Conservation (phyloP, 805 yeast genomes). For the Nakazawaea populi region DNA sequence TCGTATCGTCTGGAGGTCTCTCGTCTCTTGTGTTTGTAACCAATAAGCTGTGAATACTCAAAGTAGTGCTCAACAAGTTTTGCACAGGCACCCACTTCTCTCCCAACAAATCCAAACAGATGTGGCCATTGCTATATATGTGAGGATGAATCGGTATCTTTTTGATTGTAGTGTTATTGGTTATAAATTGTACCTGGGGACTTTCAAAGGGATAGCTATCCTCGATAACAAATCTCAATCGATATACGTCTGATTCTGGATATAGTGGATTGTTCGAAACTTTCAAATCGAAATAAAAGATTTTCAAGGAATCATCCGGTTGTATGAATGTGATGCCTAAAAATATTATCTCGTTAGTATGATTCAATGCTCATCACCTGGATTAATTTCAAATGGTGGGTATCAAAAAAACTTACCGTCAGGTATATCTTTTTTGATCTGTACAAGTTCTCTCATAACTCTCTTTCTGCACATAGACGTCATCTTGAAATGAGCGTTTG, state of each 20-base stretch:
- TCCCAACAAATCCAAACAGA: conserved; percentile 64
- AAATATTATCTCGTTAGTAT: no score
- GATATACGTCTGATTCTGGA: conserved; percentile 26
- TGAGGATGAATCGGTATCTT: conserved; percentile 68
- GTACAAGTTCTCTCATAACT: conserved; percentile 19
- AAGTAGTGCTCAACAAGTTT: conserved; percentile 36
- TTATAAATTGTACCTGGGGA: conserved; percentile 52
- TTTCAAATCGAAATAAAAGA: conserved; percentile 31
- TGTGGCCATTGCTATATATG: conserved; percentile 70
- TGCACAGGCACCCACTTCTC: conserved; percentile 66
- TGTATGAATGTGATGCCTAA: conserved; percentile 23
- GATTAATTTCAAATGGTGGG: no score
- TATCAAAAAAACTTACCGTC: conserved; percentile 1
- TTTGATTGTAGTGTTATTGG: conserved; percentile 12
- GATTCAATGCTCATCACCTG: neutral
- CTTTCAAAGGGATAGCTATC: conserved; percentile 50
- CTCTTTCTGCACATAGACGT: conserved; percentile 17
- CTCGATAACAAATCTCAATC: conserved; percentile 37
- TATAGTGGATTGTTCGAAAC: conserved; percentile 32
- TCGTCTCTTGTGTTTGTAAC: conserved; percentile 37
- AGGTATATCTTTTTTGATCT: conserved; percentile 11
- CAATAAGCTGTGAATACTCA: conserved; percentile 65
- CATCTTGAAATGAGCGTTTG: conserved; percentile 5
- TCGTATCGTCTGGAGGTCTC: conserved; percentile 53
- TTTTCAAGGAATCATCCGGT: conserved; percentile 21